These are phyloP conservation scores for Chlorella sp. DNA, from an alignment of 139 green algal genomes.

Conservation along the genomic window DNA sequence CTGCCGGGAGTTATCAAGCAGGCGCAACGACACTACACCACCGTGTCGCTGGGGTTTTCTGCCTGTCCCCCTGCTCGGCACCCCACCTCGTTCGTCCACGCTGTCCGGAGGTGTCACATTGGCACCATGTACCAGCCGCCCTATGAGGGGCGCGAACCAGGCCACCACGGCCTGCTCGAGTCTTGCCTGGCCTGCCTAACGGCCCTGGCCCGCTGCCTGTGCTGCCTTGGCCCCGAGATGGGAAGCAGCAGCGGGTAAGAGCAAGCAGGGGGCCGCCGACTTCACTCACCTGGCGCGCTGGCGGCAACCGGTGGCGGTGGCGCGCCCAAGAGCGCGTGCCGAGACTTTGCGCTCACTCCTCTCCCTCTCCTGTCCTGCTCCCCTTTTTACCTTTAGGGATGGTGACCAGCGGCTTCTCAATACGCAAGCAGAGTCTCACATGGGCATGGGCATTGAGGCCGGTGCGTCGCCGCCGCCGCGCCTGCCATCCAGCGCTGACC, in stretches of 20 bases:
- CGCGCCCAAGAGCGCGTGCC: too few species aligned
- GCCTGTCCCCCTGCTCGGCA: background rate
- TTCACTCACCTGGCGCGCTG: too few species aligned
- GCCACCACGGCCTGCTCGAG: background rate
- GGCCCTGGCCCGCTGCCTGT: slow-evolving; percentile 9
- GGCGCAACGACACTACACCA: background rate
- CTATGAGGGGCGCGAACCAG: background rate
- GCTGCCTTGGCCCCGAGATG: background rate
- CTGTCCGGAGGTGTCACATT: background rate
- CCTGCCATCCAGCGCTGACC: background rate
- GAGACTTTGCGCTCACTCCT: too few species aligned
- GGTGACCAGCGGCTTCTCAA: slow-evolving; percentile 8
- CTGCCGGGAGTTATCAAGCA: too few species aligned
- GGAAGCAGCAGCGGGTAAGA: background rate
- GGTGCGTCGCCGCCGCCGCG: background rate
- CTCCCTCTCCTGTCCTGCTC: background rate
- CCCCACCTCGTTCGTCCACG: background rate
- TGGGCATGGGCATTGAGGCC: slow-evolving; percentile 2
- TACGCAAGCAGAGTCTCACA: background rate
- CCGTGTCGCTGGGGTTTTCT: too few species aligned
- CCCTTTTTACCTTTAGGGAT: background rate
- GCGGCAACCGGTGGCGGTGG: too few species aligned
- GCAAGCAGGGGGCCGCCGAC: too few species aligned
- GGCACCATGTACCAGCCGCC: slow-evolving; percentile 15
- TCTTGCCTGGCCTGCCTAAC: background rate